Base-by-base conservation (phyloP, 2,329 filamentous ascomycete species). In the Didymella glomerata region DNA sequence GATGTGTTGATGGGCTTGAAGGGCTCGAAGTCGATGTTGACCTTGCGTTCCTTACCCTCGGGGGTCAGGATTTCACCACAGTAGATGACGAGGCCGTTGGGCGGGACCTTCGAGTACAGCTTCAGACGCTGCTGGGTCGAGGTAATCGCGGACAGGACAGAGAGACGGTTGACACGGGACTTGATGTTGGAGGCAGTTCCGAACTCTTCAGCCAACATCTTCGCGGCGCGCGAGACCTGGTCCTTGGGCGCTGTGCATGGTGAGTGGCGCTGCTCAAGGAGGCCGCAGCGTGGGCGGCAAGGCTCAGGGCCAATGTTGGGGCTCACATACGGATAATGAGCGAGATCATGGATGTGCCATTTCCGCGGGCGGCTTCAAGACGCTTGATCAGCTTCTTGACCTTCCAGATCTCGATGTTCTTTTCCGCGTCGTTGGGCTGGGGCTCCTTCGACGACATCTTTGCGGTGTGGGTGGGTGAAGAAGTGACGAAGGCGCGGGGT, bases 131-230 rank as follows among this genome's bases (percentile, higher is more conserved):
- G 95, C 83, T 99, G 96, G 72, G 95, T 99, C 63, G 95, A 99
- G 52, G 95, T 99, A 75, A 99, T 99, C 79, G 95, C 95, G 36
- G 94, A 98, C 70, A 99, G 85, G 70, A 99, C 95, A 51, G 95
- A 99, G 77, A 98, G 91, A 80, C 95, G 89, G 82, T 99, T 99
- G 83, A 99, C 95, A 77, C 95, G 93, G 60, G 95, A 99, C 82
- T 99, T 99, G 85, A 99, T 99, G 83, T 99, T 99, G 73, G 93
- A 97, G 62, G 95, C 96, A 60, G 95, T 99, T 77, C 95, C 92
- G 78, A 95, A 97, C 91, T 97, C 93, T 97, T 99, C 95, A 84
- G 96, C 96, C 89, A 99, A 90, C 95, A 99, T 99, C 87, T 98
- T 98, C 61, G 95, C 92, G 54, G 92, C 90, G 75, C 93, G 90